Evolutionary conservation across 2,329 filamentous ascomycete genomes (phyloP).

Genomic region (Periconia macrospinosa): DNA sequence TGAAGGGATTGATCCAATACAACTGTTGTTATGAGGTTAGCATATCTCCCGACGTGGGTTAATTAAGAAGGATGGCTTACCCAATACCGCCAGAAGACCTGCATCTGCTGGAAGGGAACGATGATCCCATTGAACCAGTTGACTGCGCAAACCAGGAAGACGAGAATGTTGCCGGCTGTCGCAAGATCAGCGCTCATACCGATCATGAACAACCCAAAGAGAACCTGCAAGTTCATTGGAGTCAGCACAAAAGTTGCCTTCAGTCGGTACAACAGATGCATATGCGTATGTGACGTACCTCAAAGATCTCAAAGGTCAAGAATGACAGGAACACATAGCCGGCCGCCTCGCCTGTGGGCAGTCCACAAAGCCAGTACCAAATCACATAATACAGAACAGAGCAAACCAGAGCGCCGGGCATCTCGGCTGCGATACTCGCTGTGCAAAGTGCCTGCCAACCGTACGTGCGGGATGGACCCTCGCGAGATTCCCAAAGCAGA

Average conservation of each 20-base stretch:
- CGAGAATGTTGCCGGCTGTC: too few species aligned
- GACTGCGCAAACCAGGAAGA: too few species aligned
- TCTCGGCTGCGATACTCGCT: slow-evolving; percentile 71
- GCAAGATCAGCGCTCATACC: too few species aligned
- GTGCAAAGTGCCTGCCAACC: slow-evolving; percentile 77
- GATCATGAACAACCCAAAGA: too few species aligned
- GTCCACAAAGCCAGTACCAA: slow-evolving; percentile 76
- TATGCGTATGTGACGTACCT: too few species aligned
- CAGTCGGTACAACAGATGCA: too few species aligned
- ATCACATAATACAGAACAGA: slow-evolving; percentile 70
- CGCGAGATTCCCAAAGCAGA: slow-evolving; percentile 71
- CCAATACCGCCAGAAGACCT: slow-evolving; percentile 66
- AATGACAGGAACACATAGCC: slow-evolving; percentile 81
- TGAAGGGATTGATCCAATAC: slow-evolving; percentile 44
- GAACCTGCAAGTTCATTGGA: too few species aligned
- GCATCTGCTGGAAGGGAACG: slow-evolving; percentile 61
- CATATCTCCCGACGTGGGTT: too few species aligned
- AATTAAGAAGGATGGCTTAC: too few species aligned
- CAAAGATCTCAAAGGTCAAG: slow-evolving; percentile 76
- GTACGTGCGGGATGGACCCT: slow-evolving; percentile 75
- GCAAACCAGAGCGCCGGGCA: slow-evolving; percentile 68
- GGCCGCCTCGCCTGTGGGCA: slow-evolving; percentile 65
- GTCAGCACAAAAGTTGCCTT: too few species aligned
- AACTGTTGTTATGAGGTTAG: too few species aligned
- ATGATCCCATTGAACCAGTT: slow-evolving; percentile 61